These are phyloP conservation scores for Paramecium sexaurelia DNA, from an alignment of 73 alveolate genomes.

Conservation along the genomic window DNA sequence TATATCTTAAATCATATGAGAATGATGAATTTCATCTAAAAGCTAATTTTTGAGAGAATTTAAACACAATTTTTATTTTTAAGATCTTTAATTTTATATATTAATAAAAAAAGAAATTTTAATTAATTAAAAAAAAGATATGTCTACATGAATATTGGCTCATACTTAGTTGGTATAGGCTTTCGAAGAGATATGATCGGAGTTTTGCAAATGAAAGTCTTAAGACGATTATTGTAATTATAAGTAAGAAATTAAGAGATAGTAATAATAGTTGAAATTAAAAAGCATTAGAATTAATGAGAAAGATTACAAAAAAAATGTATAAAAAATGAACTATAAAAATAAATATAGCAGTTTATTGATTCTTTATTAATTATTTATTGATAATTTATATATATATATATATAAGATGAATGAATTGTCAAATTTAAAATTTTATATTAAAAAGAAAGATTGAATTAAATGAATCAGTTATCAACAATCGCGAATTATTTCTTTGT, in stretches of 20 bases:
- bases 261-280: neutral
- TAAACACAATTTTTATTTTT: too few species aligned
- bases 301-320: neutral
- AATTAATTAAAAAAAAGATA: neutral
- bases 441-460: too few species aligned
- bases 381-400: too few species aligned
- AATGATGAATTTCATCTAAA: too few species aligned
- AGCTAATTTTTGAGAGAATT: too few species aligned
- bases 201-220: neutral
- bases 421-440: too few species aligned
- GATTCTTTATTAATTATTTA: too few species aligned
- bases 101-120: neutral
- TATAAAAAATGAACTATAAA: neutral
- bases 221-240: neutral
- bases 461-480: too few species aligned
- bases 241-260: neutral
- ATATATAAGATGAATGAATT: too few species aligned
- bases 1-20: too few species aligned
- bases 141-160: constrained; percentile 44
- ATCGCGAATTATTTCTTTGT: neutral
- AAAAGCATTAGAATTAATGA: neutral
- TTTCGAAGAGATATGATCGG: neutral
- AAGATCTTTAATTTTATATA: too few species aligned
- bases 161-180: constrained; percentile 28
- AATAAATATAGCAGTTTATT: neutral